Conservation (phyloP, 768 basidiomycete genomes). For the Podaxis sp. region DNA sequence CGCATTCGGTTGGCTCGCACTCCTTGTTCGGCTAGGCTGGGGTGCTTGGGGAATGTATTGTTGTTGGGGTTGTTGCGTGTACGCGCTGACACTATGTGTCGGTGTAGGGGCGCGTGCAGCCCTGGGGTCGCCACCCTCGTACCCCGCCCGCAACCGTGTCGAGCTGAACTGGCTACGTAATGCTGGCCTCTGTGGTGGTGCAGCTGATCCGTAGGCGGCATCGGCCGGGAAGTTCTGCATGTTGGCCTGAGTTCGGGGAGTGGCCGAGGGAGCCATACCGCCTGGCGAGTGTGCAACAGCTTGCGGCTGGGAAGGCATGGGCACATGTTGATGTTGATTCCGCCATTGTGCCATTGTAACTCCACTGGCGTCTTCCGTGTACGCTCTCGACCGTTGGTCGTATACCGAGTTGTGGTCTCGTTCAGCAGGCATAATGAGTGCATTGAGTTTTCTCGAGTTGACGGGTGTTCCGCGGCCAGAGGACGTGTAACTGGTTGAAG, state of each 20-base stretch:
- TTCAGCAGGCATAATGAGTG: slow-evolving; percentile 60
- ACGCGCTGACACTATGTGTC: slow-evolving; percentile 12
- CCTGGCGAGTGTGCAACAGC: slow-evolving; percentile 27
- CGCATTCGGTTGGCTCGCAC: slow-evolving; percentile 76
- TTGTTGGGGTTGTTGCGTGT: slow-evolving; percentile 13
- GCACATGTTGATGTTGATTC: slow-evolving; percentile 25
- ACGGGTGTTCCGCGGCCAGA: slow-evolving; percentile 79
- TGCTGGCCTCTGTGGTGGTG: slow-evolving; percentile 37
- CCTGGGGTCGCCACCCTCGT: slow-evolving; percentile 35
- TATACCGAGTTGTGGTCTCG: slow-evolving; percentile 48
- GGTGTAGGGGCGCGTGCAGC: slow-evolving; percentile 17
- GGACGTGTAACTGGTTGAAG: slow-evolving; percentile 37
- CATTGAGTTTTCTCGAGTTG: slow-evolving; percentile 50
- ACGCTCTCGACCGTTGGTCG: slow-evolving; percentile 57
- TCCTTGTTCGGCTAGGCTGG: slow-evolving; percentile 60
- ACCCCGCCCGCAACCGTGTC: slow-evolving; percentile 52
- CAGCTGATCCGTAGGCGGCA: slow-evolving; percentile 36
- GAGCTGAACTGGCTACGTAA: slow-evolving; percentile 74
- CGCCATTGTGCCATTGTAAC: slow-evolving; percentile 67
- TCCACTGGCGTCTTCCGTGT: slow-evolving; percentile 69
- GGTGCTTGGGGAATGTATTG: slow-evolving; percentile 26
- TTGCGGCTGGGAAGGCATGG: slow-evolving; percentile 31
- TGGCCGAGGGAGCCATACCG: slow-evolving; percentile 37
- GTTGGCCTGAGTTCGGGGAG: slow-evolving; percentile 48
- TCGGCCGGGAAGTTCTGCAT: slow-evolving; percentile 46